Percentiles rank a stretch among this genome's conserved stretches.
phyloP scores from a whole-genome alignment of 2,329 filamentous ascomycete species.

The Fusarium scirpi region DNA sequence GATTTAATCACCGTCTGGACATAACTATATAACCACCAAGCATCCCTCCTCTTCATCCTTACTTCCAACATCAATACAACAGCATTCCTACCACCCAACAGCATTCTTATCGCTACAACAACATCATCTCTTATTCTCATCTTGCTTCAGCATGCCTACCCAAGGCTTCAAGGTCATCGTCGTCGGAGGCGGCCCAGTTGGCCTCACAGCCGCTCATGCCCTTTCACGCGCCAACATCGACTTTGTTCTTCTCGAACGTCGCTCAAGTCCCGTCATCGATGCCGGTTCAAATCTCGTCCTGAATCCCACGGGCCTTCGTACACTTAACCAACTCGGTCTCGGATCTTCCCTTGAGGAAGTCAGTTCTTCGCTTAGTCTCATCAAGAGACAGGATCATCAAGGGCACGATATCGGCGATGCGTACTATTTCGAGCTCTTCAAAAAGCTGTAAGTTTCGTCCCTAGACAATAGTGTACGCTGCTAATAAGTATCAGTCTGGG shows the following conservation, averaged over 20 bases:
- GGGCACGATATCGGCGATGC: conserved; percentile 46
- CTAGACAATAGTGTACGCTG: rapidly evolving
- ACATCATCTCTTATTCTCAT: neutral
- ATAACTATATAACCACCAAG: neutral
- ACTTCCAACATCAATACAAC: neutral
- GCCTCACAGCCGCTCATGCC: conserved; percentile 46
- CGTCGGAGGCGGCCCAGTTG: conserved; percentile 47
- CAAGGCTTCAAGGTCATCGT: conserved; percentile 42
- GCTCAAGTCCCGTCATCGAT: conserved; percentile 45
- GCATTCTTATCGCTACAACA: neutral
- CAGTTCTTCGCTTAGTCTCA: conserved; percentile 40
- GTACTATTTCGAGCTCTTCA: conserved; percentile 39
- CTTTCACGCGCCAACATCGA: conserved; percentile 50
- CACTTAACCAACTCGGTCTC: conserved; percentile 52
- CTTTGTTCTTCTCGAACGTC: conserved; percentile 55
- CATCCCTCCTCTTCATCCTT: neutral
- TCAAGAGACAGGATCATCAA: conserved; percentile 43
- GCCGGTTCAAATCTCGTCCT: conserved; percentile 51
- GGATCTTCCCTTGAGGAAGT: conserved; percentile 36
- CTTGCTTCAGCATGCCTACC: neutral
- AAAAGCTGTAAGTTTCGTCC: conserved; percentile 41
- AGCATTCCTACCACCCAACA: neutral
- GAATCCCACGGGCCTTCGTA: conserved; percentile 45
- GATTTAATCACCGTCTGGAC: neutral
- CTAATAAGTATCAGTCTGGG: conserved; percentile 44